Percentiles rank a stretch among this genome's conserved stretches.
Conservation (phyloP, 148 eudicot species). For the Camellia granthamiana region DNA sequence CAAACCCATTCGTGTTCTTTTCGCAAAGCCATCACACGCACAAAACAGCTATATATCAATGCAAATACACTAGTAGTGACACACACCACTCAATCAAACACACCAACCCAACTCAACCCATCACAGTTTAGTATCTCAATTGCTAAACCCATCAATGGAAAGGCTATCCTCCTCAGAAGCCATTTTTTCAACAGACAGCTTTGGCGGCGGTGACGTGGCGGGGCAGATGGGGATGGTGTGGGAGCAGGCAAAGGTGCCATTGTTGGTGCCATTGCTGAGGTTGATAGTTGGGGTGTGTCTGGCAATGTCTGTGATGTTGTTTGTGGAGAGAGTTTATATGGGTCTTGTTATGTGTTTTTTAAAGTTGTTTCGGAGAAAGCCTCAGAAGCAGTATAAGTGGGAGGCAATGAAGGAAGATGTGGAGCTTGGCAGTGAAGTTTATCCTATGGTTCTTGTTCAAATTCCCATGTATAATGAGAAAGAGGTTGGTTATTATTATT, state of each 20-base stretch:
- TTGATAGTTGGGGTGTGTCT: conserved; percentile 42
- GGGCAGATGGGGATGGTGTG: conserved; percentile 39
- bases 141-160: conserved; percentile 11
- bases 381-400: conserved; percentile 58
- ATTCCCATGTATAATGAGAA: conserved; percentile 76
- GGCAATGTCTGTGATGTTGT: conserved; percentile 60
- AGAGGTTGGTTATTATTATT: conserved; percentile 38
- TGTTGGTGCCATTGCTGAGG: conserved; percentile 51
- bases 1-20: conserved; percentile 10
- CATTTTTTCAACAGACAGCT: background rate
- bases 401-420: conserved; percentile 65
- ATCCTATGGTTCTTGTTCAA: conserved; percentile 73
- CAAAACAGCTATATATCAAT: background rate
- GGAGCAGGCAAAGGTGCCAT: conserved; percentile 48
- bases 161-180: conserved; percentile 1
- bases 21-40: conserved; percentile 6
- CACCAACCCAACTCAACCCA: too few species aligned
- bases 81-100: background rate
- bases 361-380: conserved; percentile 48
- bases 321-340: conserved; percentile 64
- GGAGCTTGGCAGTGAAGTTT: conserved; percentile 54
- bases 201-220: background rate
- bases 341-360: conserved; percentile 46
- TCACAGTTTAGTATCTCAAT: background rate
- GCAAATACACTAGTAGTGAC: background rate